phyloP scores from a whole-genome alignment of 208 protist genomes.

The Tritrichomonas musculus region DNA sequence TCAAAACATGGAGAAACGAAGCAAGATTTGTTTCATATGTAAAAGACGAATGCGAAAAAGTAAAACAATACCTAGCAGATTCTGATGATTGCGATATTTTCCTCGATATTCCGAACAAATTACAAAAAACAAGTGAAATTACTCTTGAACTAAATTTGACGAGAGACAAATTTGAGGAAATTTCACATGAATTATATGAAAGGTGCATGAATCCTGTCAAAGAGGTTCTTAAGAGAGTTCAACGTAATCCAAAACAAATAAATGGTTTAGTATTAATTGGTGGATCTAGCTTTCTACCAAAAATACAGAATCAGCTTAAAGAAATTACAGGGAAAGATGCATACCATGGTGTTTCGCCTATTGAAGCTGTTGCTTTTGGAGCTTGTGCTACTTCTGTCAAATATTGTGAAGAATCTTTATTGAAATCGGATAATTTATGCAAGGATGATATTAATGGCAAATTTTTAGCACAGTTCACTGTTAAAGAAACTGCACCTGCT shows the following conservation, averaged over 20 bases:
- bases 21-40: constrained; percentile 93
- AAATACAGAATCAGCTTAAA: constrained; percentile 85
- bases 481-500: no score
- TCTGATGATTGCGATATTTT: constrained; percentile 62
- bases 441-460: no score
- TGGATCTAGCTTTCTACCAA: constrained; percentile 83
- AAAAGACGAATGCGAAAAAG: constrained; percentile 66
- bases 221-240: constrained; percentile 78
- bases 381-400: no score
- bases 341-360: constrained; percentile 64
- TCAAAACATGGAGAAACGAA: no score
- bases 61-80: constrained; percentile 56
- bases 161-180: constrained; percentile 91
- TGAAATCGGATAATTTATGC: no score
- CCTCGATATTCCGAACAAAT: constrained; percentile 83
- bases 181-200: constrained; percentile 89
- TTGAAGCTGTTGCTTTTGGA: constrained; percentile 69
- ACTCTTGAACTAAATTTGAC: constrained; percentile 86
- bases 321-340: constrained; percentile 82
- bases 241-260: constrained; percentile 76
- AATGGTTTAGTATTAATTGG: constrained; percentile 81
- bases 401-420: no score
- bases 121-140: constrained; percentile 64
- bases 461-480: no score
- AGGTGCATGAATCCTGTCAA: constrained; percentile 73